phyloP scores from a whole-genome alignment of 2,329 filamentous ascomycete species.

The Scolecobasidium constrictum region DNA sequence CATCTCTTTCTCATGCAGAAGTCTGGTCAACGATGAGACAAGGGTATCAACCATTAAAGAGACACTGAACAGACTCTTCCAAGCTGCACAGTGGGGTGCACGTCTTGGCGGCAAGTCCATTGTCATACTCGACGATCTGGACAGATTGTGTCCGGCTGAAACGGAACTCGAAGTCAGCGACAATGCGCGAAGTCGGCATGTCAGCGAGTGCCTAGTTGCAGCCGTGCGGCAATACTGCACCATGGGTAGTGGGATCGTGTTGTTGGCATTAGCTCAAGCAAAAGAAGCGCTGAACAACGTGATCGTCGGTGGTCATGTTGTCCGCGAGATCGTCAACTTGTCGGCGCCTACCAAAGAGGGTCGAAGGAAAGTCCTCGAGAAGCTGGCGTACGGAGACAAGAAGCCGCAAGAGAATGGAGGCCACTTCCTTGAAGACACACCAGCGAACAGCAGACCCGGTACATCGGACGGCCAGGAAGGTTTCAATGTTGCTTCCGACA shows the following conservation, averaged over 20 bases:
- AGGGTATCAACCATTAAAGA: conserved; percentile 86
- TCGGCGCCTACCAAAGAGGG: conserved; percentile 91
- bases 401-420: conserved; percentile 40
- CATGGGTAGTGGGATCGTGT: conserved; percentile 66
- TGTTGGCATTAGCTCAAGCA: conserved; percentile 82
- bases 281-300: conserved; percentile 90
- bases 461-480: conserved; percentile 30
- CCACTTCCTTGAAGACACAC: conserved; percentile 15
- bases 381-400: conserved; percentile 46
- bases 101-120: conserved; percentile 72
- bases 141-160: conserved; percentile 85
- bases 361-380: conserved; percentile 71
- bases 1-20: conserved; percentile 77
- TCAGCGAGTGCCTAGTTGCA: conserved; percentile 78
- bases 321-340: conserved; percentile 79
- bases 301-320: conserved; percentile 81
- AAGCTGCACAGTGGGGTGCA: conserved; percentile 83
- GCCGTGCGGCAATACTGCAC: conserved; percentile 78
- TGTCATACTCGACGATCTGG: conserved; percentile 84
- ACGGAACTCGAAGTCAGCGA: conserved; percentile 92
- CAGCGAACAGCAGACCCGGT: conserved; percentile 22
- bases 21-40: conserved; percentile 82
- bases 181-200: conserved; percentile 82
- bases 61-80: conserved; percentile 71
- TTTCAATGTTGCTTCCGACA: conserved; percentile 61